Conservation (phyloP, 2,329 filamentous ascomycete species). For the Trichophyton mentagrophytes region DNA sequence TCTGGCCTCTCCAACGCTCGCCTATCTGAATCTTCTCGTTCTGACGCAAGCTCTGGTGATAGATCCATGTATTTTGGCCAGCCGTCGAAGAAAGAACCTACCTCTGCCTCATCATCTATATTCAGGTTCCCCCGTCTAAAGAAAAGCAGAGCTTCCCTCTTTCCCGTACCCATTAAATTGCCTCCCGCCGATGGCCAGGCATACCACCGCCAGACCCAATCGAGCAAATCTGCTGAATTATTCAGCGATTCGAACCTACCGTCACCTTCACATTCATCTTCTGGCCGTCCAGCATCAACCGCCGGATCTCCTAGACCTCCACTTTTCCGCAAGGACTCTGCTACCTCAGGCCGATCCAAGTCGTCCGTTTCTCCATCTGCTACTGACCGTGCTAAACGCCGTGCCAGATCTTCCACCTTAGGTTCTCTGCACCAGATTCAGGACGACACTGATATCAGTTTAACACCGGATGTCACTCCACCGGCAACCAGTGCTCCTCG, state of each 20-base stretch:
- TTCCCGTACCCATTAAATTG: constrained; percentile 74
- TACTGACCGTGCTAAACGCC: constrained; percentile 41
- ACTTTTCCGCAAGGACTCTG: constrained; percentile 48
- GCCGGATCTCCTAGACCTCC: constrained; percentile 32
- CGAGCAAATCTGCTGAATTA: constrained; percentile 16
- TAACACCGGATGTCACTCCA: constrained; percentile 16
- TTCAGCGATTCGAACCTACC: constrained; percentile 26
- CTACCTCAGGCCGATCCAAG: constrained; percentile 53
- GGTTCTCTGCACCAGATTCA: constrained; percentile 66
- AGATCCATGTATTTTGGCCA: constrained; percentile 46
- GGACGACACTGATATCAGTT: constrained; percentile 43
- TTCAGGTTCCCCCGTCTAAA: constrained; percentile 69
- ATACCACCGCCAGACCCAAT: constrained; percentile 12
- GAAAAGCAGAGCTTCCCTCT: constrained; percentile 63
- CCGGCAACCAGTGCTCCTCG: constrained; percentile 67
- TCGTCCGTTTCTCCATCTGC: constrained; percentile 45
- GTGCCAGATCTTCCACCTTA: constrained; percentile 79
- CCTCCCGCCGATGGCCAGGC: constrained; percentile 31
- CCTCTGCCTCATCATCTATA: constrained; percentile 56
- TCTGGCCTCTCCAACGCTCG: constrained; percentile 24
- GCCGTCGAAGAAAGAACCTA: constrained; percentile 49
- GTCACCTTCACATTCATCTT: constrained; percentile 41
- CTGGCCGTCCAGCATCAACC: constrained; percentile 38
- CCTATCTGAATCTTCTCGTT: constrained; percentile 76
- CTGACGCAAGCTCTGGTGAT: constrained; percentile 69